Percentiles rank a stretch among this genome's conserved stretches.
These are phyloP conservation scores for Schwanniomyces etchellsii DNA, from an alignment of 1,139 yeast species.

Conservation along the genomic window DNA sequence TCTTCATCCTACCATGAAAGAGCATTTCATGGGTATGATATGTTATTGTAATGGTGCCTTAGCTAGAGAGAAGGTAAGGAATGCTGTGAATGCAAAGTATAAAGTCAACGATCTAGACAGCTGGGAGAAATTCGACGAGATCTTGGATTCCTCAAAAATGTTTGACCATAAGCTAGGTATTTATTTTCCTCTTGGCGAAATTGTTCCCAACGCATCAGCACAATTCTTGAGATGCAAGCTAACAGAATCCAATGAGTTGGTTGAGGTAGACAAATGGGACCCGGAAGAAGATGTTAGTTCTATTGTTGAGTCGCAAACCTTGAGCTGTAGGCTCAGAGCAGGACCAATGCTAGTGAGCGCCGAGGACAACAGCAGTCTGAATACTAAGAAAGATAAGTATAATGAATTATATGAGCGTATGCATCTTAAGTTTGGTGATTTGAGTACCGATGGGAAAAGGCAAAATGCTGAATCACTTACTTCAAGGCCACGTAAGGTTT, in stretches of 20 bases:
- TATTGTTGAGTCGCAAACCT: conserved; percentile 81
- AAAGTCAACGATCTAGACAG: conserved; percentile 22
- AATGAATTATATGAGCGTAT: conserved; percentile 20
- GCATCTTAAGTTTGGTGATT: conserved; percentile 31
- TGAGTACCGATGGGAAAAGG: conserved; percentile 45
- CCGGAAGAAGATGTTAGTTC: conserved; percentile 66
- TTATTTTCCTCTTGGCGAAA: conserved; percentile 84
- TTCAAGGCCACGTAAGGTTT: conserved; percentile 63
- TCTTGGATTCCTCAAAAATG: conserved; percentile 34
- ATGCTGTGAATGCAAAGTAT: conserved; percentile 50
- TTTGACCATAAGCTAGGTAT: conserved; percentile 58
- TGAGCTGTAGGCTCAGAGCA: conserved; percentile 74
- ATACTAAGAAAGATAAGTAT: conserved; percentile 11
- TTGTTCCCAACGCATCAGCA: conserved; percentile 73
- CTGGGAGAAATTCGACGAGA: conserved; percentile 66
- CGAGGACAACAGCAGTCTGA: conserved; percentile 8
- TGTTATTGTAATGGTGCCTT: conserved; percentile 90
- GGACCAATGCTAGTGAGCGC: conserved; percentile 54
- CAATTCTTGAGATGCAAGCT: conserved; percentile 48
- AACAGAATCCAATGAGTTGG: conserved; percentile 12
- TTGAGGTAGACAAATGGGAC: conserved; percentile 30
- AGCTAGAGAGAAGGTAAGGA: conserved; percentile 75
- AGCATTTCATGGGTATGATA: conserved; percentile 88
- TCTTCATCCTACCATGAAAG: conserved; percentile 75
- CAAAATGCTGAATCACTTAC: conserved; percentile 39